Base-by-base conservation (phyloP, 1,139 yeast species). In the Taphrina wiesneri region DNA sequence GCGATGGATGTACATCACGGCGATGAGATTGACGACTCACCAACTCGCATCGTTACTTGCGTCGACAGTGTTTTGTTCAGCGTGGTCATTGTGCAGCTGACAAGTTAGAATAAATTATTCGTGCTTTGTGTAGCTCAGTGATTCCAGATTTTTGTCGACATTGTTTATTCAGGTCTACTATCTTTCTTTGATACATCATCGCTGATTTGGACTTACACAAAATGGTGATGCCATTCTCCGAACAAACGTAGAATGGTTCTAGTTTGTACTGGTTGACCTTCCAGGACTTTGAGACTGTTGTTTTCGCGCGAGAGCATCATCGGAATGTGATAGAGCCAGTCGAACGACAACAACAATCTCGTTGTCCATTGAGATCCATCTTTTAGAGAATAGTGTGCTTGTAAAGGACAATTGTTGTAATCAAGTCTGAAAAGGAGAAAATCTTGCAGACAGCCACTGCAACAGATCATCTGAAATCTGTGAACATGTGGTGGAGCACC, bases 1-100 rank as follows among this genome's bases (percentile, higher is more conserved):
- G 59, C 59, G 59, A 54, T 54, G 59, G 59, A 54, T 54, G 26
- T 39, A 54, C 59, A 54, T 54, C 59, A 54, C 26, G 25, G 59
- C 59, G 36, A 54, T 21, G 21, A 5, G 43, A 39, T 19, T 39
- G 13, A 9, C 53, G 52, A 3, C 17, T 2, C 30, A 23, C 32
- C 11, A 11, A 46, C 52, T 41, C 15, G 39, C 39, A 11, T 34
- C n/a, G n/a, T n/a, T n/a, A n/a, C n/a, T n/a, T n/a, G n/a, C n/a
- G n/a, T n/a, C n/a, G n/a, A n/a, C n/a, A n/a, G n/a, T n/a, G n/a
- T n/a, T n/a, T n/a, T n/a, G n/a, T n/a, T n/a, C n/a, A n/a, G n/a
- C n/a, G n/a, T n/a, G n/a, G n/a, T n/a, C n/a, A n/a, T 32, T 9
- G 39, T 32, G 11, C 39, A 9, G 39, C 39, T 32, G 39, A 32